phyloP scores from a whole-genome alignment of 345 rosid species.

The Syzygium aqueum region DNA sequence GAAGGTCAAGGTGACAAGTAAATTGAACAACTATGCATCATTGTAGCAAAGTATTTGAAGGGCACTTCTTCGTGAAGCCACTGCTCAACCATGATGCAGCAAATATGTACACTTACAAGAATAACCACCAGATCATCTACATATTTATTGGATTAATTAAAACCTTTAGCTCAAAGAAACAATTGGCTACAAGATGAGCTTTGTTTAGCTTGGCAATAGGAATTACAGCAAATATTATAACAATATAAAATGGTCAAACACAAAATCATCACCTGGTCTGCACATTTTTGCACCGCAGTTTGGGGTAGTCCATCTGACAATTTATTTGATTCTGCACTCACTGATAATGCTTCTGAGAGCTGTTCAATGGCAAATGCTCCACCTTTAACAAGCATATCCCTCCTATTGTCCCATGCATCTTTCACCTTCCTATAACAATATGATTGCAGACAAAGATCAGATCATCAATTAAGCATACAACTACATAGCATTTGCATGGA shows the following conservation, averaged over 20 bases:
- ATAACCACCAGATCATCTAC: neutral
- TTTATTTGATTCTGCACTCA: slow-evolving; percentile 45
- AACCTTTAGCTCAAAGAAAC: neutral
- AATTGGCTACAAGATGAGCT: neutral
- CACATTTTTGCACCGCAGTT: slow-evolving; percentile 49
- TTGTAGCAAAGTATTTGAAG: neutral
- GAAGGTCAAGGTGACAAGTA: neutral
- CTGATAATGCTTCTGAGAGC: slow-evolving; percentile 77
- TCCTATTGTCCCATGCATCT: slow-evolving; percentile 69
- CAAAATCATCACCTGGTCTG: slow-evolving; percentile 53
- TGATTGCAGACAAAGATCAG: neutral
- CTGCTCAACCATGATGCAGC: neutral
- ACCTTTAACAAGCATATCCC: slow-evolving; percentile 61
- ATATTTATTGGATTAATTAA: neutral
- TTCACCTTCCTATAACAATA: slow-evolving; percentile 52
- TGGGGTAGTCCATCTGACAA: slow-evolving; percentile 56
- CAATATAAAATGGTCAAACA: neutral
- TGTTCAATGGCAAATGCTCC: slow-evolving; percentile 80
- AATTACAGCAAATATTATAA: neutral
- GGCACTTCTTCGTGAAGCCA: neutral
- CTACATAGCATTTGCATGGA: neutral
- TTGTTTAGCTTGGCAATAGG: neutral
- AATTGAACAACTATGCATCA: neutral
- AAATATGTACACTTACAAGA: neutral
- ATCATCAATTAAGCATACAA: neutral